Percentiles rank a stretch among this genome's conserved stretches.
Conservation (phyloP, 208 protist species). For the Leishmania major region DNA sequence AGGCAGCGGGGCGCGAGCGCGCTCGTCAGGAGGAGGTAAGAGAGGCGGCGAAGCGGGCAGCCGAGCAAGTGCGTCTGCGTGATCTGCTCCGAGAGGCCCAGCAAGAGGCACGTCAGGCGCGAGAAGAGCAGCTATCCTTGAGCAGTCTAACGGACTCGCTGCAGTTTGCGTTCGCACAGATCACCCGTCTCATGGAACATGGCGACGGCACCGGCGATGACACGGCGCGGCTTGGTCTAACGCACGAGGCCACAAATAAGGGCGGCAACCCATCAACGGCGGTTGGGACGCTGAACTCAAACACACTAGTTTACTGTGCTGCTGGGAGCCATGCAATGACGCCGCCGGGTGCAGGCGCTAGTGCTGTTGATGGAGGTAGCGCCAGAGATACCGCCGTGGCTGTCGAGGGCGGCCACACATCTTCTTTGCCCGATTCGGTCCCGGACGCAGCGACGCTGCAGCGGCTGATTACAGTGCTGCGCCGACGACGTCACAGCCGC, state of each 20-base stretch:
- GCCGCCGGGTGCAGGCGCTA: not conserved
- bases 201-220: not conserved
- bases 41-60: slow-evolving; percentile 1
- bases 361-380: no score
- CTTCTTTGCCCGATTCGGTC: not conserved
- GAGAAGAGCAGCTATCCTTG: slow-evolving; percentile 1
- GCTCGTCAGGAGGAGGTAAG: not conserved
- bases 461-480: slow-evolving; percentile 18
- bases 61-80: slow-evolving; percentile 7
- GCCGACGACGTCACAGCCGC: slow-evolving; percentile 1
- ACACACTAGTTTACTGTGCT: slow-evolving; percentile 10
- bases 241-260: not conserved
- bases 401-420: not conserved
- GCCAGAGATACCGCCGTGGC: not conserved
- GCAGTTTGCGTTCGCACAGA: slow-evolving; percentile 1
- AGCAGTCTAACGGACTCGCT: slow-evolving; percentile 14
- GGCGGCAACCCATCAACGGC: not conserved
- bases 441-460: slow-evolving; percentile 9
- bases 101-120: not conserved
- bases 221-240: not conserved
- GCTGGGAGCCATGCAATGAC: not conserved
- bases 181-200: not conserved
- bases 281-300: not conserved
- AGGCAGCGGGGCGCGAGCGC: not conserved
- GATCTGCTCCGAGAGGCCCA: slow-evolving; percentile 9